Percentiles rank a stretch among this genome's conserved stretches.
These are phyloP conservation scores for Gracilaria vermiculophylla DNA, from an alignment of 23 red algal genomes.

Conservation along the genomic window DNA sequence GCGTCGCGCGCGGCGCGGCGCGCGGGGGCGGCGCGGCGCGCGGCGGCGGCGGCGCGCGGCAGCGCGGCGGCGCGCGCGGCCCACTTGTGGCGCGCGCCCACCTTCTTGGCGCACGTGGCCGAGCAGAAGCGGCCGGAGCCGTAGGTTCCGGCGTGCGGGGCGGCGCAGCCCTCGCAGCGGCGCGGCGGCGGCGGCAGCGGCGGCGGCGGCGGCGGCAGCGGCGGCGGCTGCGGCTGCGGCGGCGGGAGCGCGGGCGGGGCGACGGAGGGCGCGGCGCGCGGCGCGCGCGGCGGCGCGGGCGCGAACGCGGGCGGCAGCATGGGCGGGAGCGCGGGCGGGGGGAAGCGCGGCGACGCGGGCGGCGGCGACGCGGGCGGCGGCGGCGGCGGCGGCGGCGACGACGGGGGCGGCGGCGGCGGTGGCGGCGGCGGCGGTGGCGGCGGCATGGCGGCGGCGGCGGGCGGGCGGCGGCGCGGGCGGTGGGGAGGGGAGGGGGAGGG, in stretches of 20 bases:
- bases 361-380: background rate
- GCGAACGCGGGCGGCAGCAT: background rate
- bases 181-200: conserved; percentile 12
- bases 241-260: conserved; percentile 2
- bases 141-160: conserved; percentile 54
- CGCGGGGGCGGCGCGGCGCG: background rate
- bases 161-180: conserved; percentile 58
- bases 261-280: background rate
- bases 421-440: background rate
- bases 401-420: background rate
- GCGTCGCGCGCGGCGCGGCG: background rate
- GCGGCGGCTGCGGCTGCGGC: conserved; percentile 5
- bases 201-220: background rate
- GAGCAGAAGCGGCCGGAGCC: conserved; percentile 81
- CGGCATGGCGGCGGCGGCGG: background rate
- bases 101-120: conserved; percentile 58
- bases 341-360: background rate
- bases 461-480: background rate
- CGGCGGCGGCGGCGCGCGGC: background rate
- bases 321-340: background rate
- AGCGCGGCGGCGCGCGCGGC: conserved; percentile 19
- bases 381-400: background rate
- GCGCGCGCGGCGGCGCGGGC: background rate
- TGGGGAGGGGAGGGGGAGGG: too few species aligned
- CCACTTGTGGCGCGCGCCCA: conserved; percentile 75